These are phyloP conservation scores for Globisporangium acanthophoron DNA, from an alignment of 352 stramenopile species.

Conservation along the genomic window DNA sequence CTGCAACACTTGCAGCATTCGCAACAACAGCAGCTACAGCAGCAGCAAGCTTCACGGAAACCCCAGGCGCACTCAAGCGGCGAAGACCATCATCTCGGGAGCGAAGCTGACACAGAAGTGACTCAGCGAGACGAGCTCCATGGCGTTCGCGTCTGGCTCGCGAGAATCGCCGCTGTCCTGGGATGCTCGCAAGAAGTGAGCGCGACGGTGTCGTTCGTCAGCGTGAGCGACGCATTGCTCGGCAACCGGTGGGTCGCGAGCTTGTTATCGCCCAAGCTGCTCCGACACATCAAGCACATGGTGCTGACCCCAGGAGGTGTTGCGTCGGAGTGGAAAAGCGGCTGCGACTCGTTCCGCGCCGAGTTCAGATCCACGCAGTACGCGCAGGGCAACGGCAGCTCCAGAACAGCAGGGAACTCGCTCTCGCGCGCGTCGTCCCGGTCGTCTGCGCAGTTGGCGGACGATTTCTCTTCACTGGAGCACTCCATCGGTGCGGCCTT, in stretches of 20 bases:
- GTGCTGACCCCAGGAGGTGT: constrained; percentile 30
- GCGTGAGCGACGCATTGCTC: constrained; percentile 24
- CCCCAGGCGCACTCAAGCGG: neutral
- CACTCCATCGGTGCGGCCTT: constrained; percentile 14
- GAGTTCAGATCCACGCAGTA: constrained; percentile 39
- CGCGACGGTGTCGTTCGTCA: constrained; percentile 30
- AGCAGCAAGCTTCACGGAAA: neutral
- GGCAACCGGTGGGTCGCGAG: constrained; percentile 40
- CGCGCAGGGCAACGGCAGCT: constrained; percentile 2
- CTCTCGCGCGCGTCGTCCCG: constrained; percentile 10
- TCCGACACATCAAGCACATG: constrained; percentile 21
- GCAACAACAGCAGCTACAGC: neutral
- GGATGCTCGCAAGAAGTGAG: constrained; percentile 38
- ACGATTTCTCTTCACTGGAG: constrained; percentile 5
- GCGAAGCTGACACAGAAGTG: neutral
- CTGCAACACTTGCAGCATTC: constrained; percentile 7
- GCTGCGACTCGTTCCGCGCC: constrained; percentile 42
- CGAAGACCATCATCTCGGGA: neutral
- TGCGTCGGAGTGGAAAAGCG: constrained; percentile 40
- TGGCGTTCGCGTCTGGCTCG: constrained; percentile 12
- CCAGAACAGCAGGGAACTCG: neutral
- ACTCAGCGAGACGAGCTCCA: neutral
- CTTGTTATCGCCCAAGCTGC: constrained; percentile 20
- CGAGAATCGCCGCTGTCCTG: constrained; percentile 19
- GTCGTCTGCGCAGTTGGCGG: constrained; percentile 1